Base-by-base conservation (phyloP, 2,329 filamentous ascomycete genomes). In the Pseudocercospora cruenta region DNA sequence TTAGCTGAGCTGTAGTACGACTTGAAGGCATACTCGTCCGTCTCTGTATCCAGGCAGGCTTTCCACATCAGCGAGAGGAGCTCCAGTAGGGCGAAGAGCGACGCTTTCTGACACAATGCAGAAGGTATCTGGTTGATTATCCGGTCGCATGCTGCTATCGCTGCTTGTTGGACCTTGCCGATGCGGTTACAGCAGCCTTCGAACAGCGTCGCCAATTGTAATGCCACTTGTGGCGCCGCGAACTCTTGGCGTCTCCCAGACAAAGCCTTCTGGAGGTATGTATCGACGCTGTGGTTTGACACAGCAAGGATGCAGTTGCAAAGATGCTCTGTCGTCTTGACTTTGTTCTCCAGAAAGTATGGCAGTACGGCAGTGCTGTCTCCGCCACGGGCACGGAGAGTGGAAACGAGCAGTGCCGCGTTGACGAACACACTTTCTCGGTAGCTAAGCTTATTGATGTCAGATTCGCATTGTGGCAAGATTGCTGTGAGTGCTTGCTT, bases 271-370 rank as follows among this genome's bases (percentile, higher is more conserved):
- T 84, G 83, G 60, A 98, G 80, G 76, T 98, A 99, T 33, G 88
- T 89, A 62, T 91, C 88, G 49, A 97, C 87, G 19, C 93, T 90
- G 14, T 88, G 87, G n/a, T 84, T 82, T 0, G 87, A 85, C 70
- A 90, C 85, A 2, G 86, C 84, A 70, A 83, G 83, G 85, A 90
- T 88, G 71, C 87, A 89, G 58, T 82, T 85, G 45, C 86, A 86
- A 77, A 90, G 85, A 8, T 58, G 55, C 33, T 86, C 82, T n/a
- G 84, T 83, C 5, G 80, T 84, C 69, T 86, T 85, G 65, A 90
- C 90, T 72, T 92, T 94, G 5, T 93, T 93, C 74, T 99, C 95
- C n/a, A 96, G 83, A 79, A 98, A 99, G 79, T 99, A 99, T 0
- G 89, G 90, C 51, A 98, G 82, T 3, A 93, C 90, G 75, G 94